Evolutionary conservation across 2,329 filamentous ascomycete genomes (phyloP).

Genomic region (Epichloe sp.): DNA sequence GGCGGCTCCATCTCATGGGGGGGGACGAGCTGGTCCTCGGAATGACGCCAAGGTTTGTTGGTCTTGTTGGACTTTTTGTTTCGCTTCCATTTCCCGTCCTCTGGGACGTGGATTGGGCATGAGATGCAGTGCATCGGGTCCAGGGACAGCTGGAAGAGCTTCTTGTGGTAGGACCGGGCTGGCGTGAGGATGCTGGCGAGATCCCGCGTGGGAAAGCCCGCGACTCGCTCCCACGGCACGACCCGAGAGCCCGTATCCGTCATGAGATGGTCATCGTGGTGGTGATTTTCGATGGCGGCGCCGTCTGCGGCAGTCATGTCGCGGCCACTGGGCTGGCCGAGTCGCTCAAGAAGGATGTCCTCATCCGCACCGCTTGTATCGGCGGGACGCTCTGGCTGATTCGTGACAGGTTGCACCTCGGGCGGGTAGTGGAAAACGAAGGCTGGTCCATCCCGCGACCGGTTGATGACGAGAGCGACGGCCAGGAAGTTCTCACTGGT

Average conservation of each 20-base stretch:
- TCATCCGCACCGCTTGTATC: constrained; percentile 25
- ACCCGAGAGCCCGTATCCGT: constrained; percentile 43
- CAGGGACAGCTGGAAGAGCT: constrained; percentile 67
- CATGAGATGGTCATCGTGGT: constrained; percentile 41
- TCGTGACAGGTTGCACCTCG: constrained; percentile 27
- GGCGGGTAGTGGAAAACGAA: constrained; percentile 85
- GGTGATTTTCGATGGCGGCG: constrained; percentile 32
- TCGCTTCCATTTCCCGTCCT: constrained; percentile 67
- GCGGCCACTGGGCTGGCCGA: constrained; percentile 23
- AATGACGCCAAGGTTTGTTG: constrained; percentile 18
- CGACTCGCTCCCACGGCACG: constrained; percentile 58
- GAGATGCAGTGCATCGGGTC: constrained; percentile 72
- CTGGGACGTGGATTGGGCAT: constrained; percentile 69
- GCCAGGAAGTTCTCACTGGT: constrained; percentile 48
- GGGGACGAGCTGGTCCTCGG: constrained; percentile 15
- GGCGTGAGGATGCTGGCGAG: constrained; percentile 72
- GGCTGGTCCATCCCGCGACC: constrained; percentile 64
- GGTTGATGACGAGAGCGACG: constrained; percentile 60
- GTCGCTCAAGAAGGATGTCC: constrained; percentile 35
- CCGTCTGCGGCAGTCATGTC: constrained; percentile 21
- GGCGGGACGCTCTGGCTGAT: constrained; percentile 18
- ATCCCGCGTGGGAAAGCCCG: constrained; percentile 62
- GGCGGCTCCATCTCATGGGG: constrained; percentile 17
- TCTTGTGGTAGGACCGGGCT: constrained; percentile 63
- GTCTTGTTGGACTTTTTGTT: constrained; percentile 38